phyloP scores from a whole-genome alignment of 768 basidiomycete genomes.

The Peribolospora baueri region DNA sequence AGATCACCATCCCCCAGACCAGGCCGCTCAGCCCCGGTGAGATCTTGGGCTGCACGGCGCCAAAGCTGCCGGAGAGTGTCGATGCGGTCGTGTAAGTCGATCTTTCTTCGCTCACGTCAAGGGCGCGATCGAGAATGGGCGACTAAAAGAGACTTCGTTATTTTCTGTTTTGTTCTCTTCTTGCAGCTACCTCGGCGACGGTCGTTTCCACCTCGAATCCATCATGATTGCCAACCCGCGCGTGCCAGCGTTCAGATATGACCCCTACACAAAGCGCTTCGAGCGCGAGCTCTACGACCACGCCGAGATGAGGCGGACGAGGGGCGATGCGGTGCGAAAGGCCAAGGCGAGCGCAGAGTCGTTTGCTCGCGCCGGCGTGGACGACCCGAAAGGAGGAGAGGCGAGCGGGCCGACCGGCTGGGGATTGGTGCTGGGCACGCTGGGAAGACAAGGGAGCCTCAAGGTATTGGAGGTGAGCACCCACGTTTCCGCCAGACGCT shows the following conservation, averaged over 20 bases:
- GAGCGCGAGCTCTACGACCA: constrained; percentile 82
- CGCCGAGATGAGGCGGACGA: constrained; percentile 49
- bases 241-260: constrained; percentile 88
- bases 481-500: constrained; percentile 31
- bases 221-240: constrained; percentile 98
- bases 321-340: constrained; percentile 47
- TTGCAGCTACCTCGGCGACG: constrained; percentile 77
- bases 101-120: not conserved
- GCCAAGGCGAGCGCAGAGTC: constrained; percentile 34
- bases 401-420: constrained; percentile 26
- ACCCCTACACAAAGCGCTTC: constrained; percentile 92
- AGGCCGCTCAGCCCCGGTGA: constrained; percentile 91
- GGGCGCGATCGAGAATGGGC: not conserved
- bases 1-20: constrained; percentile 52
- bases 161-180: not conserved
- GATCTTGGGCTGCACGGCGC: constrained; percentile 90
- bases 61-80: constrained; percentile 37
- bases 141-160: not conserved
- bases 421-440: constrained; percentile 81
- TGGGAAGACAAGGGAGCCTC: constrained; percentile 81
- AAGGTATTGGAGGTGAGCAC: constrained; percentile 47
- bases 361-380: not conserved
- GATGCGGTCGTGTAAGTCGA: constrained; percentile 67
- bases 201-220: constrained; percentile 89
- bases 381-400: constrained; percentile 6